A percentile compares a stretch with the other conserved stretches of the same genome.
Evolutionary conservation across 1,139 yeast species (phyloP).

Genomic region (Pichia sorboxylosa): DNA sequence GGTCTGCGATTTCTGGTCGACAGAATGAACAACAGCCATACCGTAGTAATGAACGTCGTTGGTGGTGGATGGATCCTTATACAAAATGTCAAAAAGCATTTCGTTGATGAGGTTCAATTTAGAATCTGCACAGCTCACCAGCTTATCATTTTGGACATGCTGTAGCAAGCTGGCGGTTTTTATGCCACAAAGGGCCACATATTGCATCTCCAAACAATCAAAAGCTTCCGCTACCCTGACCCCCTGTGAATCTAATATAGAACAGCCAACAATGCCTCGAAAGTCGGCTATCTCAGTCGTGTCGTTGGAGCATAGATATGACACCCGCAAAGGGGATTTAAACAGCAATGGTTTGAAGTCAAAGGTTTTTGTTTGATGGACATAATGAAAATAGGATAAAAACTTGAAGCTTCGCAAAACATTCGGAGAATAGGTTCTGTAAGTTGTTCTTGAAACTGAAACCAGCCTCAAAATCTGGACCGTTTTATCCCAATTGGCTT

Average conservation of each 20-base stretch:
- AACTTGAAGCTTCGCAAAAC: conserved; percentile 42
- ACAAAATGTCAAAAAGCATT: conserved; percentile 4
- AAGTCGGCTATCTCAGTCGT: conserved; percentile 20
- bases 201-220: conserved; percentile 40
- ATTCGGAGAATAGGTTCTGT: conserved; percentile 31
- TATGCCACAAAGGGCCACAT: conserved; percentile 37
- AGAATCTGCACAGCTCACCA: not conserved
- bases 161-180: conserved; percentile 12
- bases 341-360: conserved; percentile 42
- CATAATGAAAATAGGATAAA: conserved; percentile 43
- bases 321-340: conserved; percentile 37
- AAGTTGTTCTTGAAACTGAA: not conserved
- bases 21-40: conserved; percentile 48
- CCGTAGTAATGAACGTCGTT: conserved; percentile 26
- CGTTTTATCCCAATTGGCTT: conserved; percentile 2
- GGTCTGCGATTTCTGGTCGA: conserved; percentile 31
- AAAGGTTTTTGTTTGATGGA: conserved; percentile 20
- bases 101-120: conserved; percentile 10
- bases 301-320: conserved; percentile 26
- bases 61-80: too few species aligned
- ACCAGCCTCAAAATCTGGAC: conserved; percentile 3
- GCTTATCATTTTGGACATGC: not conserved
- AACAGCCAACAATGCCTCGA: conserved; percentile 29
- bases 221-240: conserved; percentile 30
- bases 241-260: conserved; percentile 27